phyloP scores from a whole-genome alignment of 1,284 basidiomycete genomes.

The Ceratobasidium sp. region DNA sequence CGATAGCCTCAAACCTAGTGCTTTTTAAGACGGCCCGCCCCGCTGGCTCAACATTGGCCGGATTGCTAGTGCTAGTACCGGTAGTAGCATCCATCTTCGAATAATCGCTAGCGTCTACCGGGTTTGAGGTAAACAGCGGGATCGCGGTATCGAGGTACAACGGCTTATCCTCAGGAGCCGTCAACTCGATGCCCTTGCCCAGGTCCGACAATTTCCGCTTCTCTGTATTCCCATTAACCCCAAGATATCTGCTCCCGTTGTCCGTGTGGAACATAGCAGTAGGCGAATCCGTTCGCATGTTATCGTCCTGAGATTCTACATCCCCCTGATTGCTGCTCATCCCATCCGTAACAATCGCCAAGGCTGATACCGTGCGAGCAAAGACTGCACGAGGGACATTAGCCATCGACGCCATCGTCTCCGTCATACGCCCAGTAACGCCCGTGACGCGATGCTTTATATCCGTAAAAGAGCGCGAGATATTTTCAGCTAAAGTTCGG shows the following conservation, averaged over 20 bases:
- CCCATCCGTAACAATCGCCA: constrained; percentile 11
- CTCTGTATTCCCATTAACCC: constrained; percentile 3
- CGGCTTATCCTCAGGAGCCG: constrained; percentile 21
- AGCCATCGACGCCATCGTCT: constrained; percentile 1
- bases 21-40: constrained; percentile 55
- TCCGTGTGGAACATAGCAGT: constrained; percentile 18
- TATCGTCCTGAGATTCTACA: constrained; percentile 28
- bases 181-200: constrained; percentile 4
- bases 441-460: constrained; percentile 3
- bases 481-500: background rate
- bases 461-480: constrained; percentile 28
- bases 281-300: constrained; percentile 29
- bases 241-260: constrained; percentile 19
- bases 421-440: constrained; percentile 19
- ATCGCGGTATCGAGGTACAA: constrained; percentile 14
- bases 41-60: constrained; percentile 81
- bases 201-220: constrained; percentile 35
- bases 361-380: background rate
- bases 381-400: background rate
- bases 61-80: constrained; percentile 54
- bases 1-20: background rate
- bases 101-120: constrained; percentile 6
- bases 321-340: constrained; percentile 9
- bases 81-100: background rate
- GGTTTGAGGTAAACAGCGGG: background rate